These are phyloP conservation scores for Allantophomopsis cytisporea DNA, from an alignment of 2,329 filamentous ascomycete genomes.

Conservation along the genomic window DNA sequence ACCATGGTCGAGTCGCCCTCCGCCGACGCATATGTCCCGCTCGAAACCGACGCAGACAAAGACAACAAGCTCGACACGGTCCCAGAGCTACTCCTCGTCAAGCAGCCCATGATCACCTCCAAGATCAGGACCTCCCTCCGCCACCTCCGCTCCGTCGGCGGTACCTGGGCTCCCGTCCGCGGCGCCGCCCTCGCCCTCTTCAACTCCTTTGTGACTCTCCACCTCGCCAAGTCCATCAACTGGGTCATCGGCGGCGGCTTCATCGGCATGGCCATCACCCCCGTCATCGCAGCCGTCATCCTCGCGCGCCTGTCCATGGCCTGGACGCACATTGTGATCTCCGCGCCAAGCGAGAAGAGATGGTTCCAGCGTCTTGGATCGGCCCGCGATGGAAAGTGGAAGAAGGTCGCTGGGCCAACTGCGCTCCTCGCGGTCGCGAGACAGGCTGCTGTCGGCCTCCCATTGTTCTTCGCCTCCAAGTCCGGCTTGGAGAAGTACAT, in stretches of 20 bases:
- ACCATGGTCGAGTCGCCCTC: constrained; percentile 47
- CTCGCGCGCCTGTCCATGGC: constrained; percentile 57
- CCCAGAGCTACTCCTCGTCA: constrained; percentile 28
- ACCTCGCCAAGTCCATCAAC: constrained; percentile 18
- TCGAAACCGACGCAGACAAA: constrained; percentile 9
- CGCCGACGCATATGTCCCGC: constrained; percentile 32
- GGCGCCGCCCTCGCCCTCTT: constrained; percentile 40
- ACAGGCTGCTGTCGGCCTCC: constrained; percentile 33
- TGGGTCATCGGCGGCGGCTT: constrained; percentile 6
- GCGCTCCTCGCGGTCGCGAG: constrained; percentile 45
- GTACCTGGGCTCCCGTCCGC: constrained; percentile 54
- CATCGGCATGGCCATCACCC: constrained; percentile 23
- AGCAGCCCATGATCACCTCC: constrained; percentile 44
- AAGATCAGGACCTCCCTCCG: constrained; percentile 41
- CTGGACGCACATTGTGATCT: constrained; percentile 82
- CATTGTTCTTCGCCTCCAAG: constrained; percentile 29
- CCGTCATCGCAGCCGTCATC: constrained; percentile 35
- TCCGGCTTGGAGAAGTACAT: constrained; percentile 16
- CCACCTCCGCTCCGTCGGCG: constrained; percentile 49
- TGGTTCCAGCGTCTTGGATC: constrained; percentile 61
- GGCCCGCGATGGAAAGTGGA: constrained; percentile 39
- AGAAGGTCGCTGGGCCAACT: constrained; percentile 56
- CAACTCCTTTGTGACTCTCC: constrained; percentile 25
- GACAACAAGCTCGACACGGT: constrained; percentile 8
- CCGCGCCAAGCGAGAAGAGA: constrained; percentile 44